Base-by-base conservation (phyloP, 2,329 filamentous ascomycete genomes). In the Herpotrichia juniperi region DNA sequence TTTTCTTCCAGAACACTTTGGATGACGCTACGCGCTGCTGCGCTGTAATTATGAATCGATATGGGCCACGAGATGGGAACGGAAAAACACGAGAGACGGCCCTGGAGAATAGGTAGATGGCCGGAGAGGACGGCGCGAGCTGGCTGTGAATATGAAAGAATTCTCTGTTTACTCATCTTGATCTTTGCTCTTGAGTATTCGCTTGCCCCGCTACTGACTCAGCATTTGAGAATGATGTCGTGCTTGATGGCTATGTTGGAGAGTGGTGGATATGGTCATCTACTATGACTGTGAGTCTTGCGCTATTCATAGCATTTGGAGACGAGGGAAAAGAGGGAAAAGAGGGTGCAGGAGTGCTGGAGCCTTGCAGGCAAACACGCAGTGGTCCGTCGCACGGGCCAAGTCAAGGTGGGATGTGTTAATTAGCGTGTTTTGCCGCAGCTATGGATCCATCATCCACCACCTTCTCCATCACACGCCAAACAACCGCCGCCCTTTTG, bases 101-200 rank as follows among this genome's bases (percentile, higher is more conserved):
- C 37, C 21, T 22, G 37, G 21, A 21, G 53, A 30, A 10, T 55
- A 60, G 52, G 51, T 63, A 60, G 49, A 59, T 56, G 37, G 50
- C 28, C n/a, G n/a, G n/a, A n/a, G 37, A 39, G 51, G 5, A 5
- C 37, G 21, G 47, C 43, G 11, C 31, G n/a, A 28, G 54, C n/a
- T n/a, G 49, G 46, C 53, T 53, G 51, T 54, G 48, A 57, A 63
- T 61, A 58, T 39, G 44, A 63, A 37, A n/a, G n/a, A 17, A 34
- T 12, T 46, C 6, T 32, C 31, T 30, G 14, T 12, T 35, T 24
- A 46, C 21, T 7, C 25, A 3, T 25, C 2, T 24, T 19, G 37
- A 40, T 24, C 19, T 16, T 21, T 40, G 9, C 26, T 28, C 26
- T 12, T 28, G 34, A 6, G 25, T 40, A 21, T n/a, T 24, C 37